A percentile compares a stretch with the other conserved stretches of the same genome.
phyloP scores from a whole-genome alignment of 495 filamentous ascomycete species.

The Alectoria sarmentosa region DNA sequence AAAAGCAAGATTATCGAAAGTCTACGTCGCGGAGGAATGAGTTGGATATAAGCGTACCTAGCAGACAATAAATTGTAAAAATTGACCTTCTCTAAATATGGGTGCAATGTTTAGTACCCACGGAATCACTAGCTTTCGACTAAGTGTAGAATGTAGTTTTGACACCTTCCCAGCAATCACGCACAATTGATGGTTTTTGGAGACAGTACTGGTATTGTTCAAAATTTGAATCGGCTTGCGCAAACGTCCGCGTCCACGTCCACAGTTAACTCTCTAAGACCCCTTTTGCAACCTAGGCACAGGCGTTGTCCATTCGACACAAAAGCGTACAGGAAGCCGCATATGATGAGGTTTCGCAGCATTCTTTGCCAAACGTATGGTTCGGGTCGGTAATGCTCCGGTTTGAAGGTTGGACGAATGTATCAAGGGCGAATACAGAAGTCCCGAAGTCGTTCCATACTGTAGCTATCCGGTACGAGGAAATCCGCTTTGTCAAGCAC shows the following conservation, averaged over 20 bases:
- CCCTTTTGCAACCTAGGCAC: not conserved
- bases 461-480: not conserved
- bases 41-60: not conserved
- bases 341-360: not conserved
- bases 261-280: no score
- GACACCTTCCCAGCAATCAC: not conserved
- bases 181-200: not conserved
- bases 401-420: not conserved
- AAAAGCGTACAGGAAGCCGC: no score
- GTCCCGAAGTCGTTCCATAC: not conserved
- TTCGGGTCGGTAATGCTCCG: slow-evolving; percentile 8
- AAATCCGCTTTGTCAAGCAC: not conserved
- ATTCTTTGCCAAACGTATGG: not conserved
- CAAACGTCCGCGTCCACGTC: not conserved
- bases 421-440: not conserved
- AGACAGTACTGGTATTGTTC: no score
- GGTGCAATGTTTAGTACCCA: not conserved
- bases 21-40: not conserved
- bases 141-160: not conserved
- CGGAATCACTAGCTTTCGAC: not conserved
- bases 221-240: not conserved
- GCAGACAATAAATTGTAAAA: not conserved
- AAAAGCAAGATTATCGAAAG: not conserved
- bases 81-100: not conserved
- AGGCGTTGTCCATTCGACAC: not conserved